Conservation (phyloP, 768 basidiomycete genomes). For the Boletellus ananas region DNA sequence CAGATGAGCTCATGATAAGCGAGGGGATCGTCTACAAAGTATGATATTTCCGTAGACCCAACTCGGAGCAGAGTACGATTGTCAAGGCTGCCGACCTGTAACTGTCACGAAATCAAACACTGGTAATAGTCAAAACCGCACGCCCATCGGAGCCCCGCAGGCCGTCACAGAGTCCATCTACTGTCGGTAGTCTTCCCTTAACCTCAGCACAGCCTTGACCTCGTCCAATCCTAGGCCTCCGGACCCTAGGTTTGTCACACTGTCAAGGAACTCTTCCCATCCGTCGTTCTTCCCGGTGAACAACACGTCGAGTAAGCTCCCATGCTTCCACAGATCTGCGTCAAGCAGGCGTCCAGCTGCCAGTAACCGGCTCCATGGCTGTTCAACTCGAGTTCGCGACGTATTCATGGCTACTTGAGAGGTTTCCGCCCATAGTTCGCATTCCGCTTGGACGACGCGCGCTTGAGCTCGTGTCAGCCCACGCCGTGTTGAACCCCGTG, state of each 20-base stretch:
- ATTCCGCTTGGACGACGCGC: slow-evolving; percentile 61
- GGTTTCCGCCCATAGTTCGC: slow-evolving; percentile 80
- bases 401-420: slow-evolving; percentile 55
- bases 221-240: slow-evolving; percentile 62
- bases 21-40: slow-evolving; percentile 86
- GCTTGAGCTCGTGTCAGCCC: slow-evolving; percentile 45
- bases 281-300: slow-evolving; percentile 24
- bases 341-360: slow-evolving; percentile 68
- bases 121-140: neutral
- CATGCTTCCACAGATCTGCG: slow-evolving; percentile 44
- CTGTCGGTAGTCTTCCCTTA: slow-evolving; percentile 37
- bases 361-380: slow-evolving; percentile 72
- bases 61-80: too few relatives aligned
- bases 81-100: too few relatives aligned
- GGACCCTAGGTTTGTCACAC: slow-evolving; percentile 53
- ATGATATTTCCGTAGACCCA: too few relatives aligned
- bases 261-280: slow-evolving; percentile 49
- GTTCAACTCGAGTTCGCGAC: slow-evolving; percentile 53
- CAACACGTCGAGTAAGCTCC: slow-evolving; percentile 16
- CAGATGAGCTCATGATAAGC: slow-evolving; percentile 77
- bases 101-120: too few relatives aligned
- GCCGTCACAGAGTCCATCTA: slow-evolving; percentile 5
- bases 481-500: slow-evolving; percentile 27
- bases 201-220: slow-evolving; percentile 51
- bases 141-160: neutral